Evolutionary conservation across 768 basidiomycete genomes (phyloP), one percentile per base, ranked within the genome.

Genomic region (Leccinellum luteum): DNA sequence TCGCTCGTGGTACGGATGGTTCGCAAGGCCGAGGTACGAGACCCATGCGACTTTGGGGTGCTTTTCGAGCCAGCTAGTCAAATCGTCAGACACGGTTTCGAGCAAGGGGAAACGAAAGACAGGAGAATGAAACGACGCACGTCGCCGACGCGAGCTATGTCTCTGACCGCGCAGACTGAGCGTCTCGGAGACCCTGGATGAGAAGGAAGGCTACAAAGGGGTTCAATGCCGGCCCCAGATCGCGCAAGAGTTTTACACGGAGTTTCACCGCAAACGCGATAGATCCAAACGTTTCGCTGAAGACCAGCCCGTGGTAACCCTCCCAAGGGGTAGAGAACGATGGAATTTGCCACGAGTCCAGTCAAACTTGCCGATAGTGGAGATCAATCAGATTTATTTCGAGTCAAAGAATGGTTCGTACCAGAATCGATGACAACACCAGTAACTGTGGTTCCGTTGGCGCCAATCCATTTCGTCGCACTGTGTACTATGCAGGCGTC

Each of bases 21-120:
- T 72, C 51, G 72, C 67, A 1, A 92, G 79, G 6, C 92, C 92
- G 43, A 85, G 80, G 66, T 93, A 94, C 0, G 84, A 85, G 1
- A 92, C 87, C 90, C 89, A 94, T 1, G 81, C 72, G 35, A 94
- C 81, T 31, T 80, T 78, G 8, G 83, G 80, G 67, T 93, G 85
- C 49, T 79, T 69, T 64, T 85, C 78, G 32, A 93, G 81, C 76
- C 79, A 88, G 38, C 61, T 72, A 35, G 9, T 30, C n/a, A 7
- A 3, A 12, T 30, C n/a, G 14, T 6, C 4, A 8, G 10, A 12
- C 2, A 13, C 3, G 0, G 43, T 0, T 30, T 32, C 23, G 14
- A n/a, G 25, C 34, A 6, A 51, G 23, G 13, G 31, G 25, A 2
- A 31, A 28, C 1, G 32, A 12, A 4, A 0, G 27, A n/a, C 27